Conservation (phyloP, 2,329 filamentous ascomycete species). For the Teratosphaeria gauchensis region DNA sequence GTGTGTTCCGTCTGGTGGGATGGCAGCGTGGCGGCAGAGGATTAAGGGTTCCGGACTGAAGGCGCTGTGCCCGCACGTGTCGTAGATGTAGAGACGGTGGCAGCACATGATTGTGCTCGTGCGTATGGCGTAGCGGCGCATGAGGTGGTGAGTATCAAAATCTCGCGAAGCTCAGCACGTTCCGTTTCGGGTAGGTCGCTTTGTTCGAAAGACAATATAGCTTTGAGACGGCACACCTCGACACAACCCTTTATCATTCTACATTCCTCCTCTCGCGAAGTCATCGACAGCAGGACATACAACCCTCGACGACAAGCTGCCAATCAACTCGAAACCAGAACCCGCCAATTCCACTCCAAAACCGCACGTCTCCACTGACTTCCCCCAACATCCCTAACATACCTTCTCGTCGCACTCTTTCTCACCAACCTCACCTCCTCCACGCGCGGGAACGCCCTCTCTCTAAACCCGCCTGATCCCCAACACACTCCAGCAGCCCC, state of each 20-base stretch:
- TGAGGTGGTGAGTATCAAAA: neutral
- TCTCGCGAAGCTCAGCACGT: neutral
- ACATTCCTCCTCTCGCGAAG: neutral
- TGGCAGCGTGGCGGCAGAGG: constrained; percentile 25
- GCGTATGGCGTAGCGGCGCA: neutral
- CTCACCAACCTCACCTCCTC: too few relatives aligned
- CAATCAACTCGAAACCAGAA: too few relatives aligned
- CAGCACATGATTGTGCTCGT: constrained; percentile 30
- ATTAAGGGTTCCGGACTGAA: constrained; percentile 26
- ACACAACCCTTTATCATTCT: neutral
- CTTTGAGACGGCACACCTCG: neutral
- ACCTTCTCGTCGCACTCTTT: too few relatives aligned
- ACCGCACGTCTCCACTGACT: too few relatives aligned
- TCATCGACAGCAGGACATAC: neutral
- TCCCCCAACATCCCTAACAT: too few relatives aligned
- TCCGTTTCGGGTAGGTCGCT: neutral
- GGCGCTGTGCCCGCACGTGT: constrained; percentile 33
- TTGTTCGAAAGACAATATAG: neutral
- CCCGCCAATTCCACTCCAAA: too few relatives aligned
- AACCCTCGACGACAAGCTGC: too few relatives aligned
- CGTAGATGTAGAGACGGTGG: constrained; percentile 33
- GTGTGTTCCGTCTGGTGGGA: constrained; percentile 6
- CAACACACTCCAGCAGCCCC: too few relatives aligned
- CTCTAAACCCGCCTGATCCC: too few relatives aligned
- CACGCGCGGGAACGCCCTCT: too few relatives aligned